phyloP scores from a whole-genome alignment of 768 basidiomycete genomes.

The Phaeotremella fagi region DNA sequence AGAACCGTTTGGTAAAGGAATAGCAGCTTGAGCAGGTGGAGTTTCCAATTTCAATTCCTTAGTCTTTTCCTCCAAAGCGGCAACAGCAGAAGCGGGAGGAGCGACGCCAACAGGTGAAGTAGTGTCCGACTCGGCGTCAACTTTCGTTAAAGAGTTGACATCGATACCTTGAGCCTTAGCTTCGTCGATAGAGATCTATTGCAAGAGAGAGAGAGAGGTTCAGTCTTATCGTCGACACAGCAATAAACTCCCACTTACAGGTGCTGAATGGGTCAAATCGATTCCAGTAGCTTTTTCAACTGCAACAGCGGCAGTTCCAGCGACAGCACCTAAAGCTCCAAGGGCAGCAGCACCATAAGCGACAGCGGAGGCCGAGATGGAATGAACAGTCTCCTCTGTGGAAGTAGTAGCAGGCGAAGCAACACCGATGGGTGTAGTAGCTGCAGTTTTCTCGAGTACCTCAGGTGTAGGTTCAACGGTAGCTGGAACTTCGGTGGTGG shows the following conservation, averaged over 20 bases:
- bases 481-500: neutral
- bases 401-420: slow-evolving; percentile 11
- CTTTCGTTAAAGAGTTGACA: slow-evolving; percentile 25
- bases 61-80: slow-evolving; percentile 32
- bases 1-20: slow-evolving; percentile 15
- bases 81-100: slow-evolving; percentile 27
- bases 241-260: slow-evolving; percentile 29
- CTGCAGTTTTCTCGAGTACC: slow-evolving; percentile 33
- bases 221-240: neutral
- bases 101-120: slow-evolving; percentile 23
- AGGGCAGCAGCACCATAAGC: slow-evolving; percentile 30
- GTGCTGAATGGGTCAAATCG: slow-evolving; percentile 36
- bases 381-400: slow-evolving; percentile 6
- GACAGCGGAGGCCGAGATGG: slow-evolving; percentile 21
- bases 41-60: slow-evolving; percentile 24
- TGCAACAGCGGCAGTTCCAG: slow-evolving; percentile 27
- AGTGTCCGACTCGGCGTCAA: slow-evolving; percentile 28
- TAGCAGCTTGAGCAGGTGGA: neutral
- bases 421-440: slow-evolving; percentile 33
- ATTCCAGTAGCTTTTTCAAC: slow-evolving; percentile 44
- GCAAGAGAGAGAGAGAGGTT: too few species aligned
- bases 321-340: slow-evolving; percentile 29
- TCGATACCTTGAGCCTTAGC: slow-evolving; percentile 43
- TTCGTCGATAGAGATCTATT: slow-evolving; percentile 45
- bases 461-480: slow-evolving; percentile 13